Base-by-base conservation (phyloP, 2,329 filamentous ascomycete genomes). In the Pseudocercospora ulei region DNA sequence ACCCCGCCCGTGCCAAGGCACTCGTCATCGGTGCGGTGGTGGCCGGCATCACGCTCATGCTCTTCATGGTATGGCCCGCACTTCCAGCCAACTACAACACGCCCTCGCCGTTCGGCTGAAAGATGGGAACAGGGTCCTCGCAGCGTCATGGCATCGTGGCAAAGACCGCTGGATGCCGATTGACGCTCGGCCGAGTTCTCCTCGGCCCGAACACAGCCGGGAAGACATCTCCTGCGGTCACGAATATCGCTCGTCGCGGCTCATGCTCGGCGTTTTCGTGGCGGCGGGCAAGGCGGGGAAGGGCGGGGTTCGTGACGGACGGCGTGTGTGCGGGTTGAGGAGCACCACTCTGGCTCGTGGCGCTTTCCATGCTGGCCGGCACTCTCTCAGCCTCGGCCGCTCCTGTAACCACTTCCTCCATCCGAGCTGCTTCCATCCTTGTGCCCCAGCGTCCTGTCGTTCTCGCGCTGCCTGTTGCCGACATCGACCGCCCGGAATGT, bases 1-100 rank as follows among this genome's bases (percentile, higher is more conserved):
- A 80, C 59, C 87, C 87, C 8, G 73, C 78, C 30, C 69, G 82
- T 55, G 82, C 85, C 66, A 87, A 87, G 67, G 62, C 86, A 35
- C 67, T 84, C 47, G 68, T 90, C 51, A 74, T 87, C 42, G 73
- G 70, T 35, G 63, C 72, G 18, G 70, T 73, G 11, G 60, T 82
- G 41, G 63, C 81, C 46, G 63, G 72, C 38, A 63, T 87, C 52
- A 78, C 90, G 62, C 61, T 82, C 49, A 62, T 90, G 12, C 72
- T 92, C 11, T 41, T 33, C 17, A 33, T 35, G n/a, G 35, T 43
- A 13, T 46, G 44, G 44, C 44, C 43, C 3, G 27, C 26, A 6
- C 29, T 35, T 11, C 23, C 23, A 7, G 16, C 23, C 22, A 24
- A 36, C 34, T 36, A 26, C 34, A 36, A 36, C 22, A 36, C 26